Base-by-base conservation (phyloP, 139 green algal genomes). In the Eudorina sp. region DNA sequence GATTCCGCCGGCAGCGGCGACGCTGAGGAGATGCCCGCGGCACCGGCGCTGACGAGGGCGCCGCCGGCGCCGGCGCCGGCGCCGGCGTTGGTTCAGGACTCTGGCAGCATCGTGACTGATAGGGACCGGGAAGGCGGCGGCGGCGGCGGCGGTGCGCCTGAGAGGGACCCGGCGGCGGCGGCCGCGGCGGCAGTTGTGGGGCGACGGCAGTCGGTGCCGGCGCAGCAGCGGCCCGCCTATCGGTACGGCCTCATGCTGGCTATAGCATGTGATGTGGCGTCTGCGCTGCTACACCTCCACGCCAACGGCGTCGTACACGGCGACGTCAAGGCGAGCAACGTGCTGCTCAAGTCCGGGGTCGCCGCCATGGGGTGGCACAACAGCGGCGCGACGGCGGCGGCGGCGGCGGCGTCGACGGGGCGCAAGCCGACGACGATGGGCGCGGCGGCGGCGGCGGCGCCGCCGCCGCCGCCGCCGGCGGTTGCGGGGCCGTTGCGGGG, bases 241-340 rank as follows among this genome's bases (percentile, higher is more conserved):
- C 40, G 55, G 16, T 85, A 73, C 58, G 53, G 55, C 25, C 55
- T 85, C 27, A 85, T 85, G 78, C 78, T 85, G 53, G 58, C 53
- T 25, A 27, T 85, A 1, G 78, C 78, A 2, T 55, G 19, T 29
- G 78, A 85, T 55, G 55, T 73, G 38, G 78, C 78, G 25, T 73
- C 38, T 4, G 78, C 78, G 38, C 25, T 85, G 78, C 78, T 85
- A 38, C 55, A 85, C 78, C 55, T 85, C 31, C 78, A 85, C 55
- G 23, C 55, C 8, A 38, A 85, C 40, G 40, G 40, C 38, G 73
- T 85, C 38, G 78, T 85, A 14, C 78, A 85, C 78, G 78, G 78
- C 21, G 78, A 85, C 55, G 55, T 84, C 53, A 84, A 84, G 53
- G 78, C 78, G 27, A 58, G 55, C 55, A 85, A 85, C 55, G 78